phyloP scores from a whole-genome alignment of 345 rosid genomes.

The Corymbia maculata region DNA sequence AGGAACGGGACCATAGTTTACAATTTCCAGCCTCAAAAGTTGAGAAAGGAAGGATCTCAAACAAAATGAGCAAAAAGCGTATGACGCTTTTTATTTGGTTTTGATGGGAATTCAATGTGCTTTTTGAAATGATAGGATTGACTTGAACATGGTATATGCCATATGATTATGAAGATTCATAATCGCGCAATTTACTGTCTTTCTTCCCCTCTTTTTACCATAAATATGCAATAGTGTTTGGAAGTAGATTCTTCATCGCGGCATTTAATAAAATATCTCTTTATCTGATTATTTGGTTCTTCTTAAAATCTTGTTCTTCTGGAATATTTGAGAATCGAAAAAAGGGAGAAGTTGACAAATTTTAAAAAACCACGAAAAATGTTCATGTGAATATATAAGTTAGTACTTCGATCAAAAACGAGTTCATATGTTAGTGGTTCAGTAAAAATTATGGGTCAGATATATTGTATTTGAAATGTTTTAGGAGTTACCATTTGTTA shows the following conservation, averaged over 20 bases:
- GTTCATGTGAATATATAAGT: neutral
- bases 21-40: neutral
- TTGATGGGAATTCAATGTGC: neutral
- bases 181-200: neutral
- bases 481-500: neutral
- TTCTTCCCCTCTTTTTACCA: neutral
- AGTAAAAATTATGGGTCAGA: neutral
- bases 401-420: neutral
- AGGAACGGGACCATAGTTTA: neutral
- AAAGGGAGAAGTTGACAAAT: neutral
- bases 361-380: neutral
- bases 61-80: too few species aligned
- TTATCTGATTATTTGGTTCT: neutral
- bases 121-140: neutral
- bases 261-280: neutral
- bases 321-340: neutral
- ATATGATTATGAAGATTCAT: neutral
- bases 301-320: neutral
- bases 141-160: fast-evolving
- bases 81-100: neutral
- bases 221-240: neutral
- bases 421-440: too few species aligned
- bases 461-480: neutral
- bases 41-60: too few species aligned
- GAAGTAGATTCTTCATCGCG: neutral